Conservation (phyloP, 208 protist genomes). For the Trypanosoma vivax region DNA sequence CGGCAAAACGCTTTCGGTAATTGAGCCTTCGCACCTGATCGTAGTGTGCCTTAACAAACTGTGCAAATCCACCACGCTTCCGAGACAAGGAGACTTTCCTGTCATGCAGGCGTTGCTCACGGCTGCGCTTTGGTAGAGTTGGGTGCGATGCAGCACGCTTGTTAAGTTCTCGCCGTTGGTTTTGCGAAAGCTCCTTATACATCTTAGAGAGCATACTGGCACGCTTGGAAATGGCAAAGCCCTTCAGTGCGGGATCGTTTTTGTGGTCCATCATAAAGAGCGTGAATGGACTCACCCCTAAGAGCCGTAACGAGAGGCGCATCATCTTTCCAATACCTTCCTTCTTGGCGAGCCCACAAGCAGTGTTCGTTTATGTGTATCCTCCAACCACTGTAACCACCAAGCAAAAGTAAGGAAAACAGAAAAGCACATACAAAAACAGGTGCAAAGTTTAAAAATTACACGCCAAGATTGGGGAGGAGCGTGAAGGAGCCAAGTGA, state of each 20-base stretch:
- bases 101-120: conserved; percentile 1
- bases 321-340: conserved; percentile 36
- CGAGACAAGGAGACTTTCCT: background rate
- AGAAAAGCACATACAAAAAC: background rate
- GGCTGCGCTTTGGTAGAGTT: conserved; percentile 33
- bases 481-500: too few species aligned
- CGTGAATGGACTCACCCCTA: conserved; percentile 78
- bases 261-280: conserved; percentile 88
- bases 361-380: background rate
- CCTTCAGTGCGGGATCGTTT: conserved; percentile 71
- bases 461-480: too few species aligned
- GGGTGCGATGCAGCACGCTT: conserved; percentile 59
- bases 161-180: conserved; percentile 47
- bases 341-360: background rate
- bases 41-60: conserved; percentile 77
- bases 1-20: conserved; percentile 56
- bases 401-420: too few species aligned
- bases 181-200: conserved; percentile 67
- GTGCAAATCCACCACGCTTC: conserved; percentile 38
- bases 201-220: conserved; percentile 70
- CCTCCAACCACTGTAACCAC: background rate
- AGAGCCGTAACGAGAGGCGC: conserved; percentile 38
- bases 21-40: conserved; percentile 56
- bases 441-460: background rate
- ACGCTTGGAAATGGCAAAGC: conserved; percentile 52